Base-by-base conservation (phyloP, 2,329 filamentous ascomycete genomes). In the Boeremia lycopersici region DNA sequence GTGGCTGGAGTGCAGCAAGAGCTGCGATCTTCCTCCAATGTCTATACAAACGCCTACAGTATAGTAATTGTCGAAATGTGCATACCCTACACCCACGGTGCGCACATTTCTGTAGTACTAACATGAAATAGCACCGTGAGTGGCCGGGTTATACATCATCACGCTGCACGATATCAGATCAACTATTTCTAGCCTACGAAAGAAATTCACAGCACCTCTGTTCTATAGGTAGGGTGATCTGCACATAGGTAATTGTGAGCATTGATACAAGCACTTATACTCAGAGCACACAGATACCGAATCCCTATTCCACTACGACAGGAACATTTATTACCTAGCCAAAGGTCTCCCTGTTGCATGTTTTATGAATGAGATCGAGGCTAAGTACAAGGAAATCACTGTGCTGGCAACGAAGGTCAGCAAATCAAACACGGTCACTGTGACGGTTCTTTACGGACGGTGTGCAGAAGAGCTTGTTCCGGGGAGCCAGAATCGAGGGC, bases 381-480 rank as follows among this genome's bases (percentile, higher is more conserved):
- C 52, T 7, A 55, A 41, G 31, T 47, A 38, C n/a, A 43, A 19
- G n/a, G 35, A 50, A 2, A 4, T 47, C 8, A 46, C 52, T 3
- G 42, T 55, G 2, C n/a, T 45, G 2, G 25, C 25, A 3, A n/a
- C n/a, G 13, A 25, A n/a, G 19, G 6, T n/a, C 3, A 11, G 11
- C 13, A n/a, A 13, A 5, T 5, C 4, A 5, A 13, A 17, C 5
- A 12, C 6, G 12, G 12, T 29, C n/a, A 6, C 23, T 23, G 25
- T 19, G 10, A 31, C 28, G 2, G n/a, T 46, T 19, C 25, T 45
- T 3, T 31, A 9, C 3, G 46, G 52, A 1, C 11, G 17, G 12
- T 31, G 46, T 19, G 23, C 30, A 6, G 52, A 55, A 19, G 46
- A 49, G 35, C 46, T 55, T 26, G 40, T 46, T 25, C 30, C 46